Percentiles rank a stretch among this genome's conserved stretches.
Conservation (phyloP, 306 rosid species). For the Senna siamea region DNA sequence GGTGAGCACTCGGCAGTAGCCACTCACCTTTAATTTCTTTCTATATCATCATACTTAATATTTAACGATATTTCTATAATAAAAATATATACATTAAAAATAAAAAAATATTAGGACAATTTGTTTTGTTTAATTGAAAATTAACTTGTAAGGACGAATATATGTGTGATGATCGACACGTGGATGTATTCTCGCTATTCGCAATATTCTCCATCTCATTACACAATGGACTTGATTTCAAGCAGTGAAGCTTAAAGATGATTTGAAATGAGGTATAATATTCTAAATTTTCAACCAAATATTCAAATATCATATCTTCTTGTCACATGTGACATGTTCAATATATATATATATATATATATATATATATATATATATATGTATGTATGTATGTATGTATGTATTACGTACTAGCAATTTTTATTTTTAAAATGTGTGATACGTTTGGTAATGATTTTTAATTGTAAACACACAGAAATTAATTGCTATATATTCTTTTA, state of each 20-base stretch:
- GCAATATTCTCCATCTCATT: constrained; percentile 11
- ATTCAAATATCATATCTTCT: constrained; percentile 32
- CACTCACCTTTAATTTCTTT: too few species aligned
- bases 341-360: too few species aligned
- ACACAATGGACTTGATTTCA: constrained; percentile 31
- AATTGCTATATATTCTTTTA: too few species aligned
- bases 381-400: too few species aligned
- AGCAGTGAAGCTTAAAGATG: constrained; percentile 21
- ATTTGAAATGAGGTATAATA: constrained; percentile 39
- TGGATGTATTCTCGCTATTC: constrained; percentile 34
- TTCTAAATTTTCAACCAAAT: constrained; percentile 36
- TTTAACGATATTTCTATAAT: too few species aligned
- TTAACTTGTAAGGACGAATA: constrained; percentile 28
- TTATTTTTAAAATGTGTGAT: background rate
- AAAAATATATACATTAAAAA: too few species aligned
- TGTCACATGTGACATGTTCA: background rate
- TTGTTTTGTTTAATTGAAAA: background rate
- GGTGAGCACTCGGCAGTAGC: too few species aligned
- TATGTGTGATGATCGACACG: constrained; percentile 6
- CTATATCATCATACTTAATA: too few species aligned
- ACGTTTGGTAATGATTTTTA: background rate
- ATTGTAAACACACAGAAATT: too few species aligned
- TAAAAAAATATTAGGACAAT: too few species aligned
- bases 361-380: too few species aligned
- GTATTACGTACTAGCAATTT: background rate